These are phyloP conservation scores for Glebionis coronaria DNA, from an alignment of 129 eudicot species.

Conservation along the genomic window DNA sequence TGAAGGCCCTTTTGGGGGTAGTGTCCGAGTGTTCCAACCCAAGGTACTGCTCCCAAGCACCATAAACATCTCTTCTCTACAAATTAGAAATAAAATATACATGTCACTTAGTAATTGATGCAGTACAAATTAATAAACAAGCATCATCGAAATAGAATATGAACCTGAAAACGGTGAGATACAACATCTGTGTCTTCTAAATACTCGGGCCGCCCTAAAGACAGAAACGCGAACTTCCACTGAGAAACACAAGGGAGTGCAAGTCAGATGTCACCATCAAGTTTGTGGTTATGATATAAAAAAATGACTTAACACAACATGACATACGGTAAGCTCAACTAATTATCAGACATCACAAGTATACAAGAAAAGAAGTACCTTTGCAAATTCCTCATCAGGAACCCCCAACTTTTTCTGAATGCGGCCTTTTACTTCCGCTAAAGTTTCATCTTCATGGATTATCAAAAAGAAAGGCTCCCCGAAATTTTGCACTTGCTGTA, in stretches of 20 bases:
- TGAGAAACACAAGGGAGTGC: constrained; percentile 23
- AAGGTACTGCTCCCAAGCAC: constrained; percentile 97
- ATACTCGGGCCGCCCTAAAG: constrained; percentile 48
- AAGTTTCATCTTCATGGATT: constrained; percentile 51
- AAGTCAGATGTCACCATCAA: background rate
- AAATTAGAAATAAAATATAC: constrained; percentile 18
- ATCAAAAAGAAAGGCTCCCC: constrained; percentile 62
- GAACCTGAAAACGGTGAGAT: constrained; percentile 63
- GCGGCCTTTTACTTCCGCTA: constrained; percentile 47
- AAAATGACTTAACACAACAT: background rate
- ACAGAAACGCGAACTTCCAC: constrained; percentile 60
- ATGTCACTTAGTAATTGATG: constrained; percentile 6
- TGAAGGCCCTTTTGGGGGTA: constrained; percentile 64
- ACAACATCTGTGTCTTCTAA: constrained; percentile 54
- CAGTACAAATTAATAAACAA: background rate
- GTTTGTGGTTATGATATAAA: background rate
- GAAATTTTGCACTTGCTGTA: constrained; percentile 82
- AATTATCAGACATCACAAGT: background rate
- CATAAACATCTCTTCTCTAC: constrained; percentile 88
- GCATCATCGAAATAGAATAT: background rate
- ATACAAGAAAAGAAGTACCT: constrained; percentile 40
- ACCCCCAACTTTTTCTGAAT: constrained; percentile 48
- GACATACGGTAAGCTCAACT: background rate
- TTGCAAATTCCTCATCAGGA: constrained; percentile 58
- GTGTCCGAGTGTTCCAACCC: constrained; percentile 92